Conservation (phyloP, 345 rosid species). For the Linum tenue region DNA sequence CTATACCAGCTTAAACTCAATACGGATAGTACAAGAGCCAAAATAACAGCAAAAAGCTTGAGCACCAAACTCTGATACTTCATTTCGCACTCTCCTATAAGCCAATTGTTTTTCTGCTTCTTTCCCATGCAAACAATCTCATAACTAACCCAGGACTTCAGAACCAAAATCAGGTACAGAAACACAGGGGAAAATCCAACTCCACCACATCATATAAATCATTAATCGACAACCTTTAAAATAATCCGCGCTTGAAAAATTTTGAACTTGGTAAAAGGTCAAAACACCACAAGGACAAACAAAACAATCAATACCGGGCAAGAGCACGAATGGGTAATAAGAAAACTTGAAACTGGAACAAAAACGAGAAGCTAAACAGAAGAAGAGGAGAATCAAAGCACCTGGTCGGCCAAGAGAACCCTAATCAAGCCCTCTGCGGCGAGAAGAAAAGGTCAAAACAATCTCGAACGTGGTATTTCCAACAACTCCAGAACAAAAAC, state of each 20-base stretch:
- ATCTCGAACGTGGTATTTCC: background rate
- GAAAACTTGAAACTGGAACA: background rate
- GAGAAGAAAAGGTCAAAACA: slow-evolving; percentile 24
- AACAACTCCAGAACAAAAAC: slow-evolving; percentile 9
- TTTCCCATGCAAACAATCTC: background rate
- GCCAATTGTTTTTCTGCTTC: background rate
- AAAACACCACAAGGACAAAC: slow-evolving; percentile 5
- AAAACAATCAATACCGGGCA: slow-evolving; percentile 4
- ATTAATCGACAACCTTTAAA: background rate
- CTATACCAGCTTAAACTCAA: background rate
- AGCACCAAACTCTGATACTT: background rate
- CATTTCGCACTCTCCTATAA: background rate
- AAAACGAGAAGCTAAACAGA: too few relatives aligned
- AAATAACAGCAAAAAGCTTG: background rate
- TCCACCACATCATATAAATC: background rate
- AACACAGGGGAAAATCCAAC: background rate
- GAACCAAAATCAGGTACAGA: too few relatives aligned
- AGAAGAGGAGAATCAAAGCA: background rate
- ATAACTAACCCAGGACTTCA: too few relatives aligned
- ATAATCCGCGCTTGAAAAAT: background rate
- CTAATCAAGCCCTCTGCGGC: slow-evolving; percentile 18
- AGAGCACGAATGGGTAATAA: background rate
- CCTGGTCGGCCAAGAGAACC: slow-evolving; percentile 9
- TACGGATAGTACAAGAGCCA: background rate
- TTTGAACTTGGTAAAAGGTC: slow-evolving; percentile 6